These are phyloP conservation scores for Talaromyces sp. DNA, from an alignment of 2,329 filamentous ascomycete genomes.

Conservation along the genomic window DNA sequence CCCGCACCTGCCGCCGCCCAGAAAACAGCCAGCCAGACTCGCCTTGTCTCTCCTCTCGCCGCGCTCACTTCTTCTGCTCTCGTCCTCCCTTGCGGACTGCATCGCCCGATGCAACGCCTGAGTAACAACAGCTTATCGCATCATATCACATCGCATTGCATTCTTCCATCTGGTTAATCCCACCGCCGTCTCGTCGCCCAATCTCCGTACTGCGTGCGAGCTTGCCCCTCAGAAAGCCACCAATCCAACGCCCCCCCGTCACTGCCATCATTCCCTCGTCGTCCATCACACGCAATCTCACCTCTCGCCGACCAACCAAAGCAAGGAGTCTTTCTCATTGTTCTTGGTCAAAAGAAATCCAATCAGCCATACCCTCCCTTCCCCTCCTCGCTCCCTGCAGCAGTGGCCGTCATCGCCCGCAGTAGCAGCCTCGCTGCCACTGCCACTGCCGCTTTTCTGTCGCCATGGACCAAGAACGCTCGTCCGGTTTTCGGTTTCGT, in stretches of 20 bases:
- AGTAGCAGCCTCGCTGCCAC: constrained; percentile 4
- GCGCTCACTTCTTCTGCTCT: background rate
- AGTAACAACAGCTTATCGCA: background rate
- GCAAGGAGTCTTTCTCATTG: no score
- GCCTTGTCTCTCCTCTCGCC: no score
- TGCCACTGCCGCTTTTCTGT: background rate
- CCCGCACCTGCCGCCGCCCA: background rate
- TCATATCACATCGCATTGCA: background rate
- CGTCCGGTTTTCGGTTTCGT: constrained; percentile 29
- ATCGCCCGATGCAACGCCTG: background rate
- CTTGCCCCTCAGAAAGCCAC: background rate
- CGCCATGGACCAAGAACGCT: constrained; percentile 11
- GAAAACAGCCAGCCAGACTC: no score
- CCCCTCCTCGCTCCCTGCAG: background rate
- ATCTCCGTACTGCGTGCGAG: background rate
- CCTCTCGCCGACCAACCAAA: background rate
- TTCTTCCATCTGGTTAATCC: background rate
- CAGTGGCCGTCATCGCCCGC: constrained; percentile 1
- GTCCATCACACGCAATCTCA: background rate
- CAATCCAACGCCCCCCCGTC: background rate
- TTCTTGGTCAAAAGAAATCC: no score
- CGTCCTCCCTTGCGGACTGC: constrained; percentile 8
- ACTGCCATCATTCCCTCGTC: background rate
- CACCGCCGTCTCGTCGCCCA: background rate
- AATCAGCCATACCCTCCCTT: background rate